A percentile compares a stretch with the other conserved stretches of the same genome.
phyloP scores from a whole-genome alignment of 2,329 filamentous ascomycete species.

The Exophiala spinifera region DNA sequence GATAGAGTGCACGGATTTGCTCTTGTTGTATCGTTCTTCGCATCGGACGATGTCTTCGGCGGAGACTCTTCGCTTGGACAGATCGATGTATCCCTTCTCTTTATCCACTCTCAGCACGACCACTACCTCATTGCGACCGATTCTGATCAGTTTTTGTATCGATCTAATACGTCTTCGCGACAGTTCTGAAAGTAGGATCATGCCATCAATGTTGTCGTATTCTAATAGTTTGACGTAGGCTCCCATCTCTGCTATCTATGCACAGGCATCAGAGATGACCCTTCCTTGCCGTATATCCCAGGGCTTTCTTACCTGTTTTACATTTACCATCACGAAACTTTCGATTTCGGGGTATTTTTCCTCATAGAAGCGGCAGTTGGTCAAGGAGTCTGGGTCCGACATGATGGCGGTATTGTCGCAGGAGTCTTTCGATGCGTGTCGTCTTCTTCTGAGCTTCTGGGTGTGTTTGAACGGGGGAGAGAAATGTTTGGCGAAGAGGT shows the following conservation, averaged over 20 bases:
- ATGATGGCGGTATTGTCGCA: constrained; percentile 19
- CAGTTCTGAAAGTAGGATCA: constrained; percentile 97
- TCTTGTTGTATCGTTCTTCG: constrained; percentile 99
- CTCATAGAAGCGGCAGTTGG: constrained; percentile 96
- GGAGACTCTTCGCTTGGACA: constrained; percentile 96
- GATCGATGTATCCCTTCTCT: constrained; percentile 99
- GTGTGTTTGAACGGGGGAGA: no score
- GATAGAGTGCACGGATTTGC: constrained; percentile 98
- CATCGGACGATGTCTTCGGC: constrained; percentile 98
- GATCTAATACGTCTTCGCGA: constrained; percentile 96
- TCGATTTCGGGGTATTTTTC: constrained; percentile 98
- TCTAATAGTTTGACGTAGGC: constrained; percentile 99
- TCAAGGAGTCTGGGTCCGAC: constrained; percentile 63
- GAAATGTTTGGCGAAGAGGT: neutral
- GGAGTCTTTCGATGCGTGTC: no score
- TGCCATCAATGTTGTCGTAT: constrained; percentile 99
- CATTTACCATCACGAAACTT: constrained; percentile 99
- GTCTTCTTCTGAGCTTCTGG: no score
- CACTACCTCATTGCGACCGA: constrained; percentile 96
- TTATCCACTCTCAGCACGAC: constrained; percentile 98
- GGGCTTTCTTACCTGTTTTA: constrained; percentile 73
- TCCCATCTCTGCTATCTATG: constrained; percentile 97
- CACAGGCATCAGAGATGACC: constrained; percentile 4
- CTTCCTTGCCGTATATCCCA: neutral
- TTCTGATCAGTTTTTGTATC: constrained; percentile 98